A percentile compares a stretch with the other conserved stretches of the same genome.
These are phyloP conservation scores for Huiozyma sinensis DNA, from an alignment of 805 yeast genomes.

Conservation along the genomic window DNA sequence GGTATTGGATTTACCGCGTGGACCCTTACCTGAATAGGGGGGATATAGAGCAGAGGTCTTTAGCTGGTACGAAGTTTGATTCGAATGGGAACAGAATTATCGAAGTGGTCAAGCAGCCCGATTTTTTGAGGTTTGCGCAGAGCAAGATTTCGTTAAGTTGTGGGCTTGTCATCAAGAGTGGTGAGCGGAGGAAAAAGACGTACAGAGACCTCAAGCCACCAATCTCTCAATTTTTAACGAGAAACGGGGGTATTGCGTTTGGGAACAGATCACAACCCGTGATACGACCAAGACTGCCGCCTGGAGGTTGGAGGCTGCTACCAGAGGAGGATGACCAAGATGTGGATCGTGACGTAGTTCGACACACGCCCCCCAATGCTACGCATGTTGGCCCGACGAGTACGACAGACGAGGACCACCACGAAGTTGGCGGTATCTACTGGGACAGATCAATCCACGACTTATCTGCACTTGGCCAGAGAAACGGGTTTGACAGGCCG, in stretches of 20 bases:
- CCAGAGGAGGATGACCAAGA: conserved; percentile 12
- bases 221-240: conserved; percentile 24
- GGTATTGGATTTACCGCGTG: conserved; percentile 67
- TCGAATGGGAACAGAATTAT: conserved; percentile 52
- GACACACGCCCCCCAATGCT: neutral
- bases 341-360: neutral
- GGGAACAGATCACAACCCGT: conserved; percentile 17
- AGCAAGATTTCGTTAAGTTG: conserved; percentile 31
- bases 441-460: conserved; percentile 28
- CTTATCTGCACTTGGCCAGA: conserved; percentile 6
- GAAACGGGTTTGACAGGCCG: neutral
- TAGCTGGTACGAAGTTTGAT: conserved; percentile 46
- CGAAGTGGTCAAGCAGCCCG: conserved; percentile 30
- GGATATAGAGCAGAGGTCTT: conserved; percentile 21
- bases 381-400: neutral
- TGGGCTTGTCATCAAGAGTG: conserved; percentile 23
- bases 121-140: conserved; percentile 31
- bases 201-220: conserved; percentile 27
- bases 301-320: conserved; percentile 28
- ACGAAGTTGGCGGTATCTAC: conserved; percentile 15
- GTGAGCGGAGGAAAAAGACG: conserved; percentile 18
- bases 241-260: conserved; percentile 22
- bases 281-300: conserved; percentile 21
- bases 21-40: conserved; percentile 27
- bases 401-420: neutral